Percentiles rank a stretch among this genome's conserved stretches.
phyloP scores from a whole-genome alignment of 768 basidiomycete species.

The Phylloporus rhodoxanthus region DNA sequence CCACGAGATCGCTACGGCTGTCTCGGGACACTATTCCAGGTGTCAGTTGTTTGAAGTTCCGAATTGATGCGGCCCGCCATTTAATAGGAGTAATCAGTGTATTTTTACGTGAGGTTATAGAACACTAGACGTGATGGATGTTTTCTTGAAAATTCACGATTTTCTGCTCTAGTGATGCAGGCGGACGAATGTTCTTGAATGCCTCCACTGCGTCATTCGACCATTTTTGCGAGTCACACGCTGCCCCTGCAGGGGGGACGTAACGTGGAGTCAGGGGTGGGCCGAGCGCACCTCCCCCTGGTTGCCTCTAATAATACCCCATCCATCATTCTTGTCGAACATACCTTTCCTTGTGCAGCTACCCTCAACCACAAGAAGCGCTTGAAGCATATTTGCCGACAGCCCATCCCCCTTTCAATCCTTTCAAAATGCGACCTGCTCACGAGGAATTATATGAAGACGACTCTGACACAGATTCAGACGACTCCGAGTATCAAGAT shows the following conservation, averaged over 20 bases:
- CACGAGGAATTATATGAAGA: constrained; percentile 13
- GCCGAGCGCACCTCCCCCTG: no score
- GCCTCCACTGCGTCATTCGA: no score
- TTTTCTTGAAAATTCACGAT: no score
- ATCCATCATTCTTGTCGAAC: not conserved
- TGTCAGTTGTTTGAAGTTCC: constrained; percentile 33
- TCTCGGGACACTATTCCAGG: constrained; percentile 30
- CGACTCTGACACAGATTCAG: not conserved
- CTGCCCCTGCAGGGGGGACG: no score
- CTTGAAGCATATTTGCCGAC: constrained; percentile 21
- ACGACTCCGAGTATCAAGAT: constrained; percentile 24
- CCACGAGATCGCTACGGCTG: constrained; percentile 26
- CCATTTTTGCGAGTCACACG: not conserved
- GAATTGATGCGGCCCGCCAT: no score
- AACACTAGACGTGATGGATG: no score
- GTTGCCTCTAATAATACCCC: no score
- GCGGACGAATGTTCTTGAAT: no score
- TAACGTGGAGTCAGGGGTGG: no score
- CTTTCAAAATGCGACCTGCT: not conserved
- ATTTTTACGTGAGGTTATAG: no score
- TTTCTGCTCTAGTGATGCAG: no score
- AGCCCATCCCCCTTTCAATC: constrained; percentile 4
- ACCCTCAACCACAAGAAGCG: not conserved
- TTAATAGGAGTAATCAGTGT: no score
- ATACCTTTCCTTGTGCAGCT: not conserved